phyloP scores from a whole-genome alignment of 768 basidiomycete species.

The Pisolithus microcarpus region DNA sequence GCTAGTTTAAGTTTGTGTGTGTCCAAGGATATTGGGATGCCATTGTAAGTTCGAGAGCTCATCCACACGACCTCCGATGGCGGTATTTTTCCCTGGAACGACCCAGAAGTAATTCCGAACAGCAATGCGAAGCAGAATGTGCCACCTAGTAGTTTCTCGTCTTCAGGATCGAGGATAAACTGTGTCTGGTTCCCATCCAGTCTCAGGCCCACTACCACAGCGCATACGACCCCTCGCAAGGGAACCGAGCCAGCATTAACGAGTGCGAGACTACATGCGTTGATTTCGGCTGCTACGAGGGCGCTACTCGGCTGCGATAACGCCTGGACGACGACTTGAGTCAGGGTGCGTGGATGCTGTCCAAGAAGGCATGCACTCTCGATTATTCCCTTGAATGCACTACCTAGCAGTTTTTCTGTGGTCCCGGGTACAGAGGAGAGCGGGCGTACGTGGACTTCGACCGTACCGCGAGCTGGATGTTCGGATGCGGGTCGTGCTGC shows the following conservation, averaged over 20 bases:
- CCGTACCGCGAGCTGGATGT: conserved; percentile 61
- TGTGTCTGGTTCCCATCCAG: conserved; percentile 7
- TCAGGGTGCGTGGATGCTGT: conserved; percentile 61
- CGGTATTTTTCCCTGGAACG: conserved; percentile 4
- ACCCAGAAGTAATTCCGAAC: conserved; percentile 21
- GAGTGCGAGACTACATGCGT: conserved; percentile 62
- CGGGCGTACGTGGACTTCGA: conserved; percentile 70
- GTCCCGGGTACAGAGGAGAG: conserved; percentile 64
- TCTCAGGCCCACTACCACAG: conserved; percentile 48
- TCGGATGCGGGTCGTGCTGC: conserved; percentile 66
- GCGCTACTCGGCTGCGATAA: conserved; percentile 32
- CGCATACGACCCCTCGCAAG: conserved; percentile 67
- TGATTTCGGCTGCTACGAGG: conserved; percentile 59
- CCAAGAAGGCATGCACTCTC: conserved; percentile 58
- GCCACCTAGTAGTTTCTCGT: conserved; percentile 32
- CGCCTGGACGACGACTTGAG: conserved; percentile 73
- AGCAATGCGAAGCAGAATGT: conserved; percentile 70
- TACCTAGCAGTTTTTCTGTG: conserved; percentile 52
- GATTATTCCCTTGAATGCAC: conserved; percentile 49
- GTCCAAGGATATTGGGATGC: conserved; percentile 25
- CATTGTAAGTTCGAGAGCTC: conserved; percentile 12
- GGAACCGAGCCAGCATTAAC: conserved; percentile 65
- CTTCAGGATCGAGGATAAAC: conserved; percentile 48
- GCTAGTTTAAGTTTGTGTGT: conserved; percentile 38
- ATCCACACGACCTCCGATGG: conserved; percentile 25